A percentile compares a stretch with the other conserved stretches of the same genome.
phyloP scores from a whole-genome alignment of 169 alveolate species.

The Cryptosporidium bovis region DNA sequence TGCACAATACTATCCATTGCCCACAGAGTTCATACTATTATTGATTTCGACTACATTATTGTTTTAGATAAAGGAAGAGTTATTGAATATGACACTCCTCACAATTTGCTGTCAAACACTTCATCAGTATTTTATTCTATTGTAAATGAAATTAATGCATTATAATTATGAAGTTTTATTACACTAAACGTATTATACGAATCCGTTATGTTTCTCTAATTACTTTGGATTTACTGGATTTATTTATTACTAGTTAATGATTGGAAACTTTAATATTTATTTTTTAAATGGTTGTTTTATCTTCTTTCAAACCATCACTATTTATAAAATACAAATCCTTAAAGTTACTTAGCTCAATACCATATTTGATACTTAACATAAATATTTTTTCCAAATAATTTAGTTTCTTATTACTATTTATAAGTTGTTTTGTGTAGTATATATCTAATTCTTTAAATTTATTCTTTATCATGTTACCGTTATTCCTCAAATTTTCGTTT shows the following conservation, averaged over 20 bases:
- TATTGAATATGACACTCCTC: slow-evolving; percentile 84
- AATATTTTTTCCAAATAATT: slow-evolving; percentile 57
- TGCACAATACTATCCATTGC: slow-evolving; percentile 92
- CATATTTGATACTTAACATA: slow-evolving; percentile 15
- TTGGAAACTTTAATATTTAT: not conserved
- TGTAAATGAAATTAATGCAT: slow-evolving; percentile 36
- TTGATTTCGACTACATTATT: slow-evolving; percentile 87
- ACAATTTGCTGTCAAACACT: slow-evolving; percentile 58
- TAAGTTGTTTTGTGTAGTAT: slow-evolving; percentile 32
- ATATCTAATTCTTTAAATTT: slow-evolving; percentile 53
- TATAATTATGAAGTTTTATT: not conserved
- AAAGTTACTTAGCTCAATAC: slow-evolving; percentile 9
- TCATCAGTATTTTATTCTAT: slow-evolving; percentile 51
- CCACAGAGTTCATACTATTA: slow-evolving; percentile 89
- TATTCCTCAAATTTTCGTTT: not conserved
- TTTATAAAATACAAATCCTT: not conserved
- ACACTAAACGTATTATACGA: too few relatives aligned
- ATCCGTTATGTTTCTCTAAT: too few relatives aligned
- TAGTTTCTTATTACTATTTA: slow-evolving; percentile 9
- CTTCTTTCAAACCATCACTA: not conserved
- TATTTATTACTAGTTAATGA: not conserved
- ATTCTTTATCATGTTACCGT: slow-evolving; percentile 3
- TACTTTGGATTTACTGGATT: too few relatives aligned
- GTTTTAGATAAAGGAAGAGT: slow-evolving; percentile 87
- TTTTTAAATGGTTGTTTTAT: not conserved